These are phyloP conservation scores for Stemphylium beticola DNA, from an alignment of 2,329 filamentous ascomycete genomes.

Conservation along the genomic window DNA sequence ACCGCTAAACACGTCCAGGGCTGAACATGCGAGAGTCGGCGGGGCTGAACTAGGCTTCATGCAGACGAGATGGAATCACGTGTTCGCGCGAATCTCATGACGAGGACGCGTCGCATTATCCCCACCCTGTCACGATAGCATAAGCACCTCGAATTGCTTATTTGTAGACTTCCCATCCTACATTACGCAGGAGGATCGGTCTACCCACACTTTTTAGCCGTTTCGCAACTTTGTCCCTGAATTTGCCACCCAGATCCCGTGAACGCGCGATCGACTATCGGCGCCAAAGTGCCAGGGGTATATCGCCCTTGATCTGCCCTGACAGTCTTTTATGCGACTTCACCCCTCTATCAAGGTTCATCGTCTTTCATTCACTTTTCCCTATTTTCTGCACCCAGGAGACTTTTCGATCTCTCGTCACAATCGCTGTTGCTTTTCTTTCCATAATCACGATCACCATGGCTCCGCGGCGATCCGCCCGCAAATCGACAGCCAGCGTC, in stretches of 20 bases:
- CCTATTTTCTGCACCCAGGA: neutral
- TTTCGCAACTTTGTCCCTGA: slow-evolving; percentile 5
- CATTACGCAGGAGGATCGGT: slow-evolving; percentile 1
- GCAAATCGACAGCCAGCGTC: slow-evolving; percentile 24
- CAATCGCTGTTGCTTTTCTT: slow-evolving; percentile 1
- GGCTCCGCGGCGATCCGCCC: slow-evolving; percentile 34
- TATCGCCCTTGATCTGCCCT: slow-evolving; percentile 27
- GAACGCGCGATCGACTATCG: slow-evolving; percentile 33
- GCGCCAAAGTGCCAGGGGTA: slow-evolving; percentile 30
- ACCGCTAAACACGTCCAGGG: neutral
- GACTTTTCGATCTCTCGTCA: neutral
- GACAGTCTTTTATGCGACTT: slow-evolving; percentile 15
- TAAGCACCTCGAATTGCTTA: neutral
- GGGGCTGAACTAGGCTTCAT: slow-evolving; percentile 2
- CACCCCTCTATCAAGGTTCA: slow-evolving; percentile 9
- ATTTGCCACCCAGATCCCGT: slow-evolving; percentile 37
- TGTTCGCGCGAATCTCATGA: slow-evolving; percentile 5
- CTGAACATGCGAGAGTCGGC: neutral
- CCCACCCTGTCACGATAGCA: neutral
- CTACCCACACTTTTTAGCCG: neutral
- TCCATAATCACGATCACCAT: slow-evolving; percentile 17
- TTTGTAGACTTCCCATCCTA: neutral
- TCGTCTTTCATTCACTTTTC: slow-evolving; percentile 2
- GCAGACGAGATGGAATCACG: slow-evolving; percentile 7
- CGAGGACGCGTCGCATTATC: slow-evolving; percentile 12